Percentiles rank a stretch among this genome's conserved stretches.
Conservation (phyloP, 208 protist species). For the Trypanosoma theileri region DNA sequence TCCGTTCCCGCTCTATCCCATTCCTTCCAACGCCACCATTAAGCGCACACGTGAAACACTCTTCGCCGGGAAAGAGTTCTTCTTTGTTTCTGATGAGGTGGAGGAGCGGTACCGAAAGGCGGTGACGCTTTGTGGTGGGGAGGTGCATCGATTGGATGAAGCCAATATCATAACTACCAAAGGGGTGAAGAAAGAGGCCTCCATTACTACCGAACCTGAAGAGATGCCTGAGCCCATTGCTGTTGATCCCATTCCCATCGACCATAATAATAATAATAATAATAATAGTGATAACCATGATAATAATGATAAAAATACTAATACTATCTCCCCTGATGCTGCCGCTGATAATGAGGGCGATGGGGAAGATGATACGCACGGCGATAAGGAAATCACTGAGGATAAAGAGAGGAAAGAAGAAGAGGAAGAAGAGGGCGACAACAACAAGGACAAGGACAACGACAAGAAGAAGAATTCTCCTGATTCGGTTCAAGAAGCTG, state of each 20-base stretch:
- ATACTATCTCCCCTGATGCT: too few species aligned
- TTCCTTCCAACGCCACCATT: constrained; percentile 47
- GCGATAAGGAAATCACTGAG: constrained; percentile 26
- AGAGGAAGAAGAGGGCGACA: background rate
- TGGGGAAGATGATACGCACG: constrained; percentile 28
- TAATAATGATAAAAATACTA: too few species aligned
- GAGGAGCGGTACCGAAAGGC: constrained; percentile 43
- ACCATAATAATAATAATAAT: background rate
- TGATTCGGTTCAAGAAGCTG: too few species aligned
- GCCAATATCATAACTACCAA: constrained; percentile 15
- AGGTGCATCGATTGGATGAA: constrained; percentile 20
- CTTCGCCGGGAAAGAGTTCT: constrained; percentile 45
- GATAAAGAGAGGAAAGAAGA: background rate
- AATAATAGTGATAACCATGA: background rate
- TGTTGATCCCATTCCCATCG: too few species aligned
- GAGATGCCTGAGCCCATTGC: too few species aligned
- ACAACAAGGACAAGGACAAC: too few species aligned
- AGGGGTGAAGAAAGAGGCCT: background rate
- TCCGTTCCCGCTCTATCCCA: constrained; percentile 76
- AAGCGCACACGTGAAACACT: constrained; percentile 45
- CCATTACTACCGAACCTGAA: background rate
- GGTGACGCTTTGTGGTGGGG: constrained; percentile 29
- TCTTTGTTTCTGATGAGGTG: constrained; percentile 48
- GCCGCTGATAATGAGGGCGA: background rate
- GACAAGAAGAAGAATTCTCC: too few species aligned